Conservation (phyloP, 2,329 filamentous ascomycete species). For the Colletotrichum lentis region DNA sequence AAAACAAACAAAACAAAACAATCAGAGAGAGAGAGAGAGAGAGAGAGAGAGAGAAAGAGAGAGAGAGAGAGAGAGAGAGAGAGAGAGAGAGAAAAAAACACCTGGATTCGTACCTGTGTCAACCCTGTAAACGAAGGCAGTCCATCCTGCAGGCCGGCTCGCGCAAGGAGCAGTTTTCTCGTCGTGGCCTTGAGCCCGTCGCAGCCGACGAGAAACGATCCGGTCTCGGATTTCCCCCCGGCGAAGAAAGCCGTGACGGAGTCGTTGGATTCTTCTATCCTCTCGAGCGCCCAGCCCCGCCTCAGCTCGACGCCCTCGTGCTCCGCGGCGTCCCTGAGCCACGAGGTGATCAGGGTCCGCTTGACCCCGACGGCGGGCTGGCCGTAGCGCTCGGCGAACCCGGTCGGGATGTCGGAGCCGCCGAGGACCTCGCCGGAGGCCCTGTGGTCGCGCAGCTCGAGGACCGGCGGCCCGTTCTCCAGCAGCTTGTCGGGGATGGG, state of each 20-base stretch:
- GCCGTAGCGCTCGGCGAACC: constrained; percentile 38
- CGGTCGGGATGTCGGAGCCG: constrained; percentile 37
- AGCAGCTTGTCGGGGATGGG: constrained; percentile 1
- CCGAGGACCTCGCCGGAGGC: constrained; percentile 39
- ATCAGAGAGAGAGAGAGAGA: too few relatives aligned
- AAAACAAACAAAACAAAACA: background rate
- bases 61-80: too few relatives aligned
- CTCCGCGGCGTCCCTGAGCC: constrained; percentile 34
- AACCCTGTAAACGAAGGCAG: constrained; percentile 40
- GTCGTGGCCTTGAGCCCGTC: constrained; percentile 42
- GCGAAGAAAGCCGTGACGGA: constrained; percentile 41
- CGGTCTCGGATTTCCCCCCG: constrained; percentile 37
- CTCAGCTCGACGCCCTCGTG: constrained; percentile 40
- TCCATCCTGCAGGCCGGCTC: constrained; percentile 35
- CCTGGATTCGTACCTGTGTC: constrained; percentile 3
- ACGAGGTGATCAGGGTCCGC: constrained; percentile 40
- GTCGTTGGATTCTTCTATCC: constrained; percentile 38
- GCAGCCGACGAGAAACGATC: constrained; percentile 41
- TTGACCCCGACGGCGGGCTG: constrained; percentile 40
- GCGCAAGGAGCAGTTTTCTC: constrained; percentile 35
- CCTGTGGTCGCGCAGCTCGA: constrained; percentile 38
- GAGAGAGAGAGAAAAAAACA: too few relatives aligned
- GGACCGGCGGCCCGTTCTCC: constrained; percentile 34
- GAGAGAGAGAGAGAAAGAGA: too few relatives aligned
- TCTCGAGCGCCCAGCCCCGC: constrained; percentile 41